Percentiles rank a stretch among this genome's conserved stretches.
phyloP scores from a whole-genome alignment of 345 rosid genomes.

The Arabidopsis suecica region DNA sequence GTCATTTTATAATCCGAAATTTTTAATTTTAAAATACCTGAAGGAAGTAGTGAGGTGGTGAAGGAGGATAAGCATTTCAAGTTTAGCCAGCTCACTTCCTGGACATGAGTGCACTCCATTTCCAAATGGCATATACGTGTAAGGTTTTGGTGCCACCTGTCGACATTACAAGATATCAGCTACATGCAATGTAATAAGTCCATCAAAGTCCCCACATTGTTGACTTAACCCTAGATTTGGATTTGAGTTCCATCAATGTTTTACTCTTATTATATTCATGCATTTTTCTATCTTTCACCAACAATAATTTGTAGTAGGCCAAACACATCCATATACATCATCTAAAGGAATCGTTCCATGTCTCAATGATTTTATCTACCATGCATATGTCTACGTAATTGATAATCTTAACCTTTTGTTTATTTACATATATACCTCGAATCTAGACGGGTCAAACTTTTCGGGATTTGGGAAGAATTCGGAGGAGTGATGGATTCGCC shows the following conservation, averaged over 20 bases:
- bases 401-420: background rate
- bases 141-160: constrained; percentile 81
- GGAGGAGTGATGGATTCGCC: constrained; percentile 80
- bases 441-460: constrained; percentile 87
- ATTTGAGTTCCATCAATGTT: background rate
- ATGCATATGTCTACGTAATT: background rate
- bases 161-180: constrained; percentile 49
- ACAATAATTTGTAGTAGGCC: background rate
- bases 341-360: background rate
- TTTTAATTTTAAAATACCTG: constrained; percentile 54
- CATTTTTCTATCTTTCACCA: background rate
- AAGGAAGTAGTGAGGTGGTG: constrained; percentile 82
- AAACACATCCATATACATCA: background rate
- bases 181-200: constrained; percentile 42
- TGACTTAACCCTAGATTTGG: constrained; percentile 35
- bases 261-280: background rate
- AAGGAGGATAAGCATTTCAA: constrained; percentile 85
- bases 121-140: constrained; percentile 93
- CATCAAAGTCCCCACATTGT: constrained; percentile 26
- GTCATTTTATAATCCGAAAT: too few species aligned
- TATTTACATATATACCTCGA: constrained; percentile 55
- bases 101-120: constrained; percentile 97
- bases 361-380: constrained; percentile 7
- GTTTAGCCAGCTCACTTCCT: constrained; percentile 96
- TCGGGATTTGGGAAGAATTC: constrained; percentile 77